A percentile compares a stretch with the other conserved stretches of the same genome.
phyloP scores from a whole-genome alignment of 2,329 filamentous ascomycete genomes.

The Pseudogymnoascus sp. region DNA sequence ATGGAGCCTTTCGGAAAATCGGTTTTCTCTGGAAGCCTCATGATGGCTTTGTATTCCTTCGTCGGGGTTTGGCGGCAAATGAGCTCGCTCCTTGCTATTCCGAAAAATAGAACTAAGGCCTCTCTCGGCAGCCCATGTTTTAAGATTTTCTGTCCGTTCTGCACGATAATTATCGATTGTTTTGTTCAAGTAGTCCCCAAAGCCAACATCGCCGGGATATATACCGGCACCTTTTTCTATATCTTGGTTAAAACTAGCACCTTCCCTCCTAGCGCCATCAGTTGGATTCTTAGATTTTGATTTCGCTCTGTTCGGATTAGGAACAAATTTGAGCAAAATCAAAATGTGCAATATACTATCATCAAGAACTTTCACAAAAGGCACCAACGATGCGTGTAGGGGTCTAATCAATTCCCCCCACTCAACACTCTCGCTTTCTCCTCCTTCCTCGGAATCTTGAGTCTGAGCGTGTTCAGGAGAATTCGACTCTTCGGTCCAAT shows the following conservation, averaged over 20 bases:
- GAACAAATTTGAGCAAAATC: conserved; percentile 44
- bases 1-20: conserved; percentile 56
- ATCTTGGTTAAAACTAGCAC: conserved; percentile 36
- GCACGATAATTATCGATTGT: conserved; percentile 47
- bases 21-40: conserved; percentile 31
- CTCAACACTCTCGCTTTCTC: conserved; percentile 37
- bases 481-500: conserved; percentile 37
- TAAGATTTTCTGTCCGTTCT: conserved; percentile 41
- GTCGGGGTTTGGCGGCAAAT: conserved; percentile 24
- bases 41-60: conserved; percentile 41
- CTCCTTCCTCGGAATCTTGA: not conserved
- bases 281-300: not conserved
- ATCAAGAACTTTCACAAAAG: conserved; percentile 55
- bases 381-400: conserved; percentile 56
- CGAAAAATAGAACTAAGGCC: conserved; percentile 26
- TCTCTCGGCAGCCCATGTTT: conserved; percentile 39
- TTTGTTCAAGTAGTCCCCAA: conserved; percentile 35
- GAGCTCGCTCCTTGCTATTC: conserved; percentile 7
- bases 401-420: conserved; percentile 65
- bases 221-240: conserved; percentile 45
- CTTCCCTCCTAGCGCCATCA: not conserved
- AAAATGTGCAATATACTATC: conserved; percentile 44
- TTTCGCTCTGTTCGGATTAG: conserved; percentile 12
- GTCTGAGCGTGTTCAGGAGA: not conserved
- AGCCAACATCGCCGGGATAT: conserved; percentile 47